Percentiles rank a stretch among this genome's conserved stretches.
phyloP scores from a whole-genome alignment of 139 green algal species.

The Chlorella sp. region DNA sequence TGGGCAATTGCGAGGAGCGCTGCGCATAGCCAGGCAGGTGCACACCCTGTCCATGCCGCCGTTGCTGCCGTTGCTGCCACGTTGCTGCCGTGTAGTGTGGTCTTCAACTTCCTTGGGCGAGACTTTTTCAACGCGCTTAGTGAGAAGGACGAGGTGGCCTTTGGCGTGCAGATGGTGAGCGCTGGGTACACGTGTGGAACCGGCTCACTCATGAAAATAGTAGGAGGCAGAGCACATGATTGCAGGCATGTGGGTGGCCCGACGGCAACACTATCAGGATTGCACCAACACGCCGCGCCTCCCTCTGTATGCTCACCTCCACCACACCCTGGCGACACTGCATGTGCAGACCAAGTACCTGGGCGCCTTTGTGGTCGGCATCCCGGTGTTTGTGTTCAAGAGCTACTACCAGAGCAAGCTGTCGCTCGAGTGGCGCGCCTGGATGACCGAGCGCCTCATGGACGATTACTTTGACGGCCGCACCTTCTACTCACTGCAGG shows the following conservation, averaged over 20 bases:
- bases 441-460: constrained; percentile 83
- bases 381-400: constrained; percentile 92
- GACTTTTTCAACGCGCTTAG: constrained; percentile 98
- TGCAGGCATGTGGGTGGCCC: too few species aligned
- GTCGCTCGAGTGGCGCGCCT: constrained; percentile 89
- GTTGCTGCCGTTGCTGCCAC: neutral
- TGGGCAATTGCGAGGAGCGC: too few species aligned
- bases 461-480: constrained; percentile 78
- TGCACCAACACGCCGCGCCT: too few species aligned
- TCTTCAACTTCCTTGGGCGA: constrained; percentile 96
- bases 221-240: neutral
- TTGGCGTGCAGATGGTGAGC: constrained; percentile 73
- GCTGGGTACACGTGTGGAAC: neutral
- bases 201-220: neutral
- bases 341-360: constrained; percentile 48
- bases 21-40: too few species aligned
- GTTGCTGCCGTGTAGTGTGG: constrained; percentile 53
- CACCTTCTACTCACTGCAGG: constrained; percentile 89
- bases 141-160: constrained; percentile 72
- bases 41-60: neutral
- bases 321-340: too few species aligned
- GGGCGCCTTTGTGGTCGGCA: constrained; percentile 56
- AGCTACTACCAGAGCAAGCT: constrained; percentile 79
- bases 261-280: too few species aligned
- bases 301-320: too few species aligned